Percentiles rank a stretch among this genome's conserved stretches.
phyloP scores from a whole-genome alignment of 805 yeast genomes.

The Metschnikowia lachancei region DNA sequence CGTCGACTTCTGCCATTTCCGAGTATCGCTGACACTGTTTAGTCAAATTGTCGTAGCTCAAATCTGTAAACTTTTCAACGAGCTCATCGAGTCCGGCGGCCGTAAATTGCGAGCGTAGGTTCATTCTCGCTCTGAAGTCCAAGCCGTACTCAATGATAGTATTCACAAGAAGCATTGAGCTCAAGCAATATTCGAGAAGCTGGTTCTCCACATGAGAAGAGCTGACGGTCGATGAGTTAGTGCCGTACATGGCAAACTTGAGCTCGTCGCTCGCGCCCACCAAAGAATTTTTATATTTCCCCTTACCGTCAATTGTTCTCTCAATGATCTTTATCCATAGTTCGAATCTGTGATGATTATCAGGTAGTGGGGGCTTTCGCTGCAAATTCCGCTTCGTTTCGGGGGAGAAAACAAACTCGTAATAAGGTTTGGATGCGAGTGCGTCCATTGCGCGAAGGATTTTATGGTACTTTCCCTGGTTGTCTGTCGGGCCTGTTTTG shows the following conservation, averaged over 20 bases:
- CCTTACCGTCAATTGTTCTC: conserved; percentile 76
- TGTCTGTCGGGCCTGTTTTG: conserved; percentile 24
- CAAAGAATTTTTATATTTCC: conserved; percentile 76
- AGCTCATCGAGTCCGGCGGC: conserved; percentile 26
- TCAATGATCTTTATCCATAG: conserved; percentile 70
- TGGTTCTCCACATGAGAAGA: conserved; percentile 52
- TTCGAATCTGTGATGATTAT: conserved; percentile 52
- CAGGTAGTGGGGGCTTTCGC: conserved; percentile 36
- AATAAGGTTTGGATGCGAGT: conserved; percentile 38
- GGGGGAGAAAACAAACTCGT: conserved; percentile 32
- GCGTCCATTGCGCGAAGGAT: conserved; percentile 53
- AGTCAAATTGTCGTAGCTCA: conserved; percentile 56
- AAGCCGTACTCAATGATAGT: conserved; percentile 53
- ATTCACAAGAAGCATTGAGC: conserved; percentile 68
- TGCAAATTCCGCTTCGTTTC: conserved; percentile 29
- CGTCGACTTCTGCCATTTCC: conserved; percentile 56
- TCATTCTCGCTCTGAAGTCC: conserved; percentile 48
- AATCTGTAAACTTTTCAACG: conserved; percentile 23
- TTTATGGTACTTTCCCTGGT: conserved; percentile 50
- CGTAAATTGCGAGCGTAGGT: conserved; percentile 49
- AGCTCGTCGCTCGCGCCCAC: conserved; percentile 91
- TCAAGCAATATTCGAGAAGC: conserved; percentile 65
- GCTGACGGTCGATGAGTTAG: conserved; percentile 39
- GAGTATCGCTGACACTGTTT: conserved; percentile 65
- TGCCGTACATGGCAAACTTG: conserved; percentile 29